Base-by-base conservation (phyloP, 2,329 filamentous ascomycete genomes). In the Magnaporthiopsis poae region DNA sequence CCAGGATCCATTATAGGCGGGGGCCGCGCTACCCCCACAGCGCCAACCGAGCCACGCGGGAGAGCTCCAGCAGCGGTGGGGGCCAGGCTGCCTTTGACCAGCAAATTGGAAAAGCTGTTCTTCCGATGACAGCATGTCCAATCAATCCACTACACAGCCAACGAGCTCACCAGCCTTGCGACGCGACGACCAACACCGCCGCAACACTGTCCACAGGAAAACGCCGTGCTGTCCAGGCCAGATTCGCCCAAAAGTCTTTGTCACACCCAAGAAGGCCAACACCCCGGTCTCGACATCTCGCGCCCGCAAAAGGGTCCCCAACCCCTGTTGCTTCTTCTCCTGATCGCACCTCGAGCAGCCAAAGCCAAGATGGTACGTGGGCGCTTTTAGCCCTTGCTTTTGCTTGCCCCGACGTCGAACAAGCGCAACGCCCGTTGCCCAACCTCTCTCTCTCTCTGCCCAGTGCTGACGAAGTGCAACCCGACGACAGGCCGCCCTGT, bases 401-500 rank as follows among this genome's bases (percentile, higher is more conserved):
- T 9, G 7, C n/a, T 9, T 56, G 21, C 46, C 46, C 39, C 7
- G 15, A 18, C 5, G 46, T 21, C 46, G 46, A 7, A 7, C 18
- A 56, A 25, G 46, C 46, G 21, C 46, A 5, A 25, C 7, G 21
- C 46, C 21, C 5, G 18, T n/a, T 13, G 46, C 31, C 35, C 29
- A 52, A 62, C 61, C 2, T 36, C 27, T 27, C 35, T 12, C 39
- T 33, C 2, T 36, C 27, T 27, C 35, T 12, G 21, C 8, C 27
- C 27, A 25, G 31, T 62, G 62, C 62, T 63, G 27, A 39, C 31
- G 11, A 7, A 31, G 7, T 3, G 46, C 65, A 61, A 29, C 31
- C 15, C 39, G 39, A 29, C 21, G 36, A 12, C 74, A 97, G 95
- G 90, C 95, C 68, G 95, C 95, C 66, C 89, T 99, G 74, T 97